Conservation (phyloP, 495 filamentous ascomycete species). For the Collariella sp. region DNA sequence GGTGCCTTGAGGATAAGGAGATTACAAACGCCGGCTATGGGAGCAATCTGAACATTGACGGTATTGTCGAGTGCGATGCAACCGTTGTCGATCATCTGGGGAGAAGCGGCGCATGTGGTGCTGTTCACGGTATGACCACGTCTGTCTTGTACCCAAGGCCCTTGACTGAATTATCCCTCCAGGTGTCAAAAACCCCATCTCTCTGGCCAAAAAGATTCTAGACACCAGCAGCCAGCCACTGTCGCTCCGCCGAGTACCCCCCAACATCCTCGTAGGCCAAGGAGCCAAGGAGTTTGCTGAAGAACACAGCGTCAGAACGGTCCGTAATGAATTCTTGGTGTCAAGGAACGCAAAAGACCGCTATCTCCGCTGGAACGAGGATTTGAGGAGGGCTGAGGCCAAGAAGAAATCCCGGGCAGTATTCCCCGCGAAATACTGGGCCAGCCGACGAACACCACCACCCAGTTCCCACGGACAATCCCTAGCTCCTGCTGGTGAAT, state of each 20-base stretch:
- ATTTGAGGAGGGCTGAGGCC: slow-evolving; percentile 53
- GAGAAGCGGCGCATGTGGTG: slow-evolving; percentile 86
- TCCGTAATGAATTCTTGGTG: slow-evolving; percentile 64
- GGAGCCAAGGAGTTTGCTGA: slow-evolving; percentile 81
- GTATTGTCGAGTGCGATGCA: slow-evolving; percentile 88
- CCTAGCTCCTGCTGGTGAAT: slow-evolving; percentile 1
- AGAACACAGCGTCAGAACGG: slow-evolving; percentile 58
- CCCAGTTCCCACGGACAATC: slow-evolving; percentile 21
- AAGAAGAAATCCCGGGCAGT: slow-evolving; percentile 1
- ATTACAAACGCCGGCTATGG: slow-evolving; percentile 96
- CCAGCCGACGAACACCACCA: slow-evolving; percentile 1
- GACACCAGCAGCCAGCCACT: slow-evolving; percentile 63
- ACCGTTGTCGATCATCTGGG: slow-evolving; percentile 84
- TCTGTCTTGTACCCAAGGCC: background rate
- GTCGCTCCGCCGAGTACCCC: slow-evolving; percentile 78
- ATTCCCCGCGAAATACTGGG: slow-evolving; percentile 5
- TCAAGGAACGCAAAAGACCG: slow-evolving; percentile 65
- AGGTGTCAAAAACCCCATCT: slow-evolving; percentile 92
- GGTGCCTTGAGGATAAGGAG: slow-evolving; percentile 78
- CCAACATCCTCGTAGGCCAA: slow-evolving; percentile 78
- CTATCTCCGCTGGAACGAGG: slow-evolving; percentile 65
- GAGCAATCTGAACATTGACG: slow-evolving; percentile 87
- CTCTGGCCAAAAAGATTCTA: slow-evolving; percentile 72
- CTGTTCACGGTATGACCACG: slow-evolving; percentile 62
- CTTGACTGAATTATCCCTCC: background rate